Evolutionary conservation across 2,329 filamentous ascomycete genomes (phyloP).

Genomic region (Teratosphaeria viscida): DNA sequence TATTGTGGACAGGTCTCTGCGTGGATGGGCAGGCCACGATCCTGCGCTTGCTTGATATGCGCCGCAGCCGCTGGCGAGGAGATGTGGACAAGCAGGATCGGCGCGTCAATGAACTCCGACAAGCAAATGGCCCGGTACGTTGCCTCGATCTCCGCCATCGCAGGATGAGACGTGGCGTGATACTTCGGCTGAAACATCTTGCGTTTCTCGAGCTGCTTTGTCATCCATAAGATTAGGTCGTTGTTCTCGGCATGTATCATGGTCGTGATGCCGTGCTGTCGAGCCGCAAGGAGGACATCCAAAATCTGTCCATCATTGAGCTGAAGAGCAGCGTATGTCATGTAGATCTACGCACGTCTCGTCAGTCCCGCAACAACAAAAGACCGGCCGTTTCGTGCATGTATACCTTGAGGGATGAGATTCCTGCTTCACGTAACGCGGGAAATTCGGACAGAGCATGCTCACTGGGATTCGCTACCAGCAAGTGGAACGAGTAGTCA

Average conservation of each 20-base stretch:
- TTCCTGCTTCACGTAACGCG: slow-evolving; percentile 25
- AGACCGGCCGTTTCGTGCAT: neutral
- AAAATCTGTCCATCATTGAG: slow-evolving; percentile 39
- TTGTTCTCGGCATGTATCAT: slow-evolving; percentile 42
- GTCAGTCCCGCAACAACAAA: neutral
- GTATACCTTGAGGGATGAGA: slow-evolving; percentile 40
- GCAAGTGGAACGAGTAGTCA: slow-evolving; percentile 48
- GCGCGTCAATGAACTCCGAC: slow-evolving; percentile 39
- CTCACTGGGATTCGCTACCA: slow-evolving; percentile 37
- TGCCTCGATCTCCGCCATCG: slow-evolving; percentile 39
- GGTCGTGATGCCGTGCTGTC: slow-evolving; percentile 36
- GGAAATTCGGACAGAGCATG: slow-evolving; percentile 24
- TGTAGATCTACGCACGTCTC: neutral
- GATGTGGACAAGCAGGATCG: slow-evolving; percentile 46
- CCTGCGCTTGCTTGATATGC: slow-evolving; percentile 27
- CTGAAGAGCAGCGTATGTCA: neutral
- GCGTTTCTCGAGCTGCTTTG: slow-evolving; percentile 28
- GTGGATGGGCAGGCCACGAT: slow-evolving; percentile 25
- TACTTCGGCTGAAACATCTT: neutral
- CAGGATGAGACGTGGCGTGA: slow-evolving; percentile 37
- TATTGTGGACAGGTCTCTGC: slow-evolving; percentile 31
- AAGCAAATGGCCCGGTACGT: slow-evolving; percentile 42
- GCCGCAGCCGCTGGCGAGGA: slow-evolving; percentile 28
- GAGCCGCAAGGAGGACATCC: slow-evolving; percentile 39
- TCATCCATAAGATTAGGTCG: slow-evolving; percentile 37